A percentile compares a stretch with the other conserved stretches of the same genome.
These are phyloP conservation scores for Chloromonas sp. DNA, from an alignment of 163 green algal species.

Conservation along the genomic window DNA sequence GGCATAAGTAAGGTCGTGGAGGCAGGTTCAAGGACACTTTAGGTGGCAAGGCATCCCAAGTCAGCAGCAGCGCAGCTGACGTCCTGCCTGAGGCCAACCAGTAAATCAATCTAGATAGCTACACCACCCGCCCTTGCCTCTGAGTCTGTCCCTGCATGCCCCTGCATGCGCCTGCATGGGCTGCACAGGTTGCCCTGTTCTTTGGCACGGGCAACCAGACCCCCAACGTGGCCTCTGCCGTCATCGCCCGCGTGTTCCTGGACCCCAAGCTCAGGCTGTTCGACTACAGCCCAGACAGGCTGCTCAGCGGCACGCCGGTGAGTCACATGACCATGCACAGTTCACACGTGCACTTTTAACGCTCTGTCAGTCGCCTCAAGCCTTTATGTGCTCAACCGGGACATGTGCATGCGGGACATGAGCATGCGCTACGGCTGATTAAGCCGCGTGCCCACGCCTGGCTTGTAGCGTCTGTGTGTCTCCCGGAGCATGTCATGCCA, in stretches of 20 bases:
- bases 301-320: slow-evolving; percentile 49
- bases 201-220: slow-evolving; percentile 65
- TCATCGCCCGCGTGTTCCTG: slow-evolving; percentile 65
- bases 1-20: too few relatives aligned
- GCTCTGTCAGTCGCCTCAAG: background rate
- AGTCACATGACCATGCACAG: background rate
- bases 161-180: background rate
- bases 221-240: slow-evolving; percentile 43
- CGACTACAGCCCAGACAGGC: slow-evolving; percentile 49
- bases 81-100: background rate
- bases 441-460: too few relatives aligned
- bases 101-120: too few relatives aligned
- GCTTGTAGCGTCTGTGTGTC: too few relatives aligned
- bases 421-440: too few relatives aligned
- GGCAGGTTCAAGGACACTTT: too few relatives aligned
- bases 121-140: too few relatives aligned
- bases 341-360: background rate
- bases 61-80: too few relatives aligned
- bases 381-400: background rate
- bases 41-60: too few relatives aligned
- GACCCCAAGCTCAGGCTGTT: slow-evolving; percentile 58
- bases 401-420: too few relatives aligned
- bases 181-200: slow-evolving; percentile 37
- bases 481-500: too few relatives aligned
- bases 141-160: background rate